phyloP scores from a whole-genome alignment of 139 green algal genomes.

The Coccomyxa sp. region DNA sequence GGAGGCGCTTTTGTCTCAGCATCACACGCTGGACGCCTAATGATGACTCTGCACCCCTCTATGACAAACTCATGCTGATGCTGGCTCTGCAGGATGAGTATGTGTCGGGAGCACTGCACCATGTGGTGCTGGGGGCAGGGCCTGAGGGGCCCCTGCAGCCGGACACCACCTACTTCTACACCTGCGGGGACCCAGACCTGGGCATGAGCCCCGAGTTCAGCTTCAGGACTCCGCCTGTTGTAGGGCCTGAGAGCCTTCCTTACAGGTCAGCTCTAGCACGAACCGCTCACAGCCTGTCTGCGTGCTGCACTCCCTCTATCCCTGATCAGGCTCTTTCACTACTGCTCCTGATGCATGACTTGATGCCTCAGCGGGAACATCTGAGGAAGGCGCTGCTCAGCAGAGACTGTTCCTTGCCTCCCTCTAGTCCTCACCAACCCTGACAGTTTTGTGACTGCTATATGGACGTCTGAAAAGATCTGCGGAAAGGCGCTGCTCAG shows the following conservation, averaged over 20 bases:
- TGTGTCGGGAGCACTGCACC: slow-evolving; percentile 47
- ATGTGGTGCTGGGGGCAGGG: slow-evolving; percentile 27
- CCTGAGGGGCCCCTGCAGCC: slow-evolving; percentile 25
- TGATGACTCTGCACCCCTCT: too few species aligned
- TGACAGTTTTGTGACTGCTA: too few species aligned
- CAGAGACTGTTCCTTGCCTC: neutral
- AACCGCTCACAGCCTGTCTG: neutral
- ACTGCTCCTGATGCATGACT: neutral
- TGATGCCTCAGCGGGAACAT: neutral
- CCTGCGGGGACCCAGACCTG: slow-evolving; percentile 18
- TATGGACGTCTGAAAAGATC: too few species aligned
- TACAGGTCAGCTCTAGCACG: slow-evolving; percentile 20
- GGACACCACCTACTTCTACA: slow-evolving; percentile 44
- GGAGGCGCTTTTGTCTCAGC: too few species aligned
- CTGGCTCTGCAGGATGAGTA: slow-evolving; percentile 24
- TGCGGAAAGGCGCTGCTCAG: too few species aligned
- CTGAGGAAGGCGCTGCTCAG: neutral
- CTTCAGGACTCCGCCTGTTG: slow-evolving; percentile 35
- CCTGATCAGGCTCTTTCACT: neutral
- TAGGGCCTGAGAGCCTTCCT: slow-evolving; percentile 21
- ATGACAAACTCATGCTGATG: too few species aligned
- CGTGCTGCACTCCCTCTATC: neutral
- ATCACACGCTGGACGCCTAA: too few species aligned
- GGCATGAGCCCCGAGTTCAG: slow-evolving; percentile 26
- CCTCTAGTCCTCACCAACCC: too few species aligned